These are phyloP conservation scores for Chalaropsis thielavioides DNA, from an alignment of 2,329 filamentous ascomycete species.

Conservation along the genomic window DNA sequence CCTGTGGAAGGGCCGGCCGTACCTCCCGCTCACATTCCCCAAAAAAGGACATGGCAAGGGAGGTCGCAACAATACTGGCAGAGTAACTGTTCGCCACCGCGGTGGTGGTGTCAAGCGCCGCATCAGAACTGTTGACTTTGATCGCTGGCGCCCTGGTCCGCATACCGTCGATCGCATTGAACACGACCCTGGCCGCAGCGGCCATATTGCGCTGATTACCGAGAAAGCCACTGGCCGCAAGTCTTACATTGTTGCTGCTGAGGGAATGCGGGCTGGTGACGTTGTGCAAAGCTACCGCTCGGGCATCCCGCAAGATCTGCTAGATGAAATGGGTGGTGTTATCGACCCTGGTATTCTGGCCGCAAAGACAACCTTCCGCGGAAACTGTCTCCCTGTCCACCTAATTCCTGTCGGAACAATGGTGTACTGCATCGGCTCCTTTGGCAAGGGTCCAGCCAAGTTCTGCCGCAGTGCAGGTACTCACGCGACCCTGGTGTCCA, in stretches of 20 bases:
- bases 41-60: constrained; percentile 90
- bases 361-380: constrained; percentile 81
- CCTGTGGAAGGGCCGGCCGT: constrained; percentile 83
- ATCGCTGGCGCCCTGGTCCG: constrained; percentile 60
- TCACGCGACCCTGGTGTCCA: constrained; percentile 74
- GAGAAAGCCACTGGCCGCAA: constrained; percentile 58
- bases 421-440: constrained; percentile 76
- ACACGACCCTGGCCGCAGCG: constrained; percentile 84
- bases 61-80: constrained; percentile 76
- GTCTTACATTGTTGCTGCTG: constrained; percentile 88
- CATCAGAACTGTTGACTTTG: constrained; percentile 84
- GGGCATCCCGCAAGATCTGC: constrained; percentile 74
- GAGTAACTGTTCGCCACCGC: constrained; percentile 76
- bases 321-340: constrained; percentile 81
- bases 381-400: constrained; percentile 87
- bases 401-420: constrained; percentile 93
- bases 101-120: constrained; percentile 86
- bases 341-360: constrained; percentile 93
- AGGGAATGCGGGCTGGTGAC: constrained; percentile 85
- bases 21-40: constrained; percentile 68
- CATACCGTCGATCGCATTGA: constrained; percentile 90
- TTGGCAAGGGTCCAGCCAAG: constrained; percentile 59
- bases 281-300: constrained; percentile 80
- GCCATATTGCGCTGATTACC: constrained; percentile 79
- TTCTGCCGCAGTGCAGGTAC: constrained; percentile 94